Base-by-base conservation (phyloP, 257 asterid species). In the Nicotiana benthamiana region DNA sequence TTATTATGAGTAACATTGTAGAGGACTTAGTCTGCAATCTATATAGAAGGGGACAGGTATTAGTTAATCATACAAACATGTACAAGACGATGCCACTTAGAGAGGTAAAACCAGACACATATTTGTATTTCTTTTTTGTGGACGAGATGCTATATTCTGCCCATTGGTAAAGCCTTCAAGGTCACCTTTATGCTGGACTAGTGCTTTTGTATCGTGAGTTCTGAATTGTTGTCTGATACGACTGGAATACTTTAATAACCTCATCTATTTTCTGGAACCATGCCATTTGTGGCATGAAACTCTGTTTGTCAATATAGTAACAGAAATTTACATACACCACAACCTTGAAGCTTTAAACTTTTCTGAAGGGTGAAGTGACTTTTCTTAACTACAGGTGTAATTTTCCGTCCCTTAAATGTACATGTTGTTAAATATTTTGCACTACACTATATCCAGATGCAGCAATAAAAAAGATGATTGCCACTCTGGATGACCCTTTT, bases 401-500 rank as follows among this genome's bases (percentile, higher is more conserved):
- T 74, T 48, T 48, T 16, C 43, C 16, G 4, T 48, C 61, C 40
- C 10, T 16, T 48, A 24, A 15, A 48, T 15, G 79, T 74, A 16
- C 36, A 74, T 74, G 16, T 48, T 26, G 43, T 15, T 24, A 26
- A 48, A 74, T 74, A 17, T 8, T 74, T 74, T 48, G 43, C 43
- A 51, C 79, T 26, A 74, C 26, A 15, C 17, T 79, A 22, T 84
- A 85, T 83, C 81, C 62, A 96, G 99, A 96, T 87, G 86, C 91
- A 10, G 98, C 98, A 70, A 96, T 94, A 82, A 91, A 87, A 90
- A 96, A 94, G 90, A 96, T 96, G 99, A 86, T 94, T 61, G 92
- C 97, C 62, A 94, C 99, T 77, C 86, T 96, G 81, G 97, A 90
- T 86, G 99, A 96, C 81, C 98, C 98, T 79, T 96, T 96, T 88